Evolutionary conservation across 441 rosid species (phyloP), one percentile per base, ranked within the genome.

Genomic region (Manihot esculenta): DNA sequence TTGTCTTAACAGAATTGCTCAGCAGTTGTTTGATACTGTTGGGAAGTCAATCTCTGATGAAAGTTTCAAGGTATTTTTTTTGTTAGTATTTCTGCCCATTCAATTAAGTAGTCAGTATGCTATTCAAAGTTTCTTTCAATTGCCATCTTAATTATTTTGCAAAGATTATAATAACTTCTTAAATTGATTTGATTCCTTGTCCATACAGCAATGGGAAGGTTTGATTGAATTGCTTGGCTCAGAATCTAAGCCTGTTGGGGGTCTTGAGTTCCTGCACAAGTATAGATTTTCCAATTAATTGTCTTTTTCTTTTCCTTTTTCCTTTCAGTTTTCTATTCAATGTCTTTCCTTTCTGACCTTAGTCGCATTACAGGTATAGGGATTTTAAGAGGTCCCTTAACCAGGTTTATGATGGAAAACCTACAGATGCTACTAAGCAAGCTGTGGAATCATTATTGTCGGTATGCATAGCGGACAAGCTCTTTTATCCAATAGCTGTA

Each of bases 141-240:
- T 30, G 20, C 55, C 15, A 6, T 47, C 17, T 70, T 54, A 44
- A 58, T 67, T 47, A 44, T 65, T 70, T 57, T 72, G 35, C 20
- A 56, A n/a, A n/a, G n/a, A 48, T 56, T 21, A 11, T 70, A 33
- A 49, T 27, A 26, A 63, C 57, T 10, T 76, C 60, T 33, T 38
- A 9, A 49, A 20, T 71, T 41, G 47, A 59, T 68, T 68, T 45
- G 47, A 35, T 53, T 68, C 23, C 56, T 69, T 64, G 35, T 60
- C 62, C 66, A 64, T 56, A 64, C 91, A 95, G 99, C 95, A 89
- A 91, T 95, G 99, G 99, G 99, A 91, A 81, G 97, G 97, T 49
- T 81, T 95, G 47, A 83, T 91, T 71, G 93, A 86, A 69, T 79
- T 95, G 84, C 76, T 95, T 82, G 93, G 92, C 72, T 88, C 95